These are phyloP conservation scores for Canavalia ensiformis DNA, from an alignment of 306 rosid genomes.

Conservation along the genomic window DNA sequence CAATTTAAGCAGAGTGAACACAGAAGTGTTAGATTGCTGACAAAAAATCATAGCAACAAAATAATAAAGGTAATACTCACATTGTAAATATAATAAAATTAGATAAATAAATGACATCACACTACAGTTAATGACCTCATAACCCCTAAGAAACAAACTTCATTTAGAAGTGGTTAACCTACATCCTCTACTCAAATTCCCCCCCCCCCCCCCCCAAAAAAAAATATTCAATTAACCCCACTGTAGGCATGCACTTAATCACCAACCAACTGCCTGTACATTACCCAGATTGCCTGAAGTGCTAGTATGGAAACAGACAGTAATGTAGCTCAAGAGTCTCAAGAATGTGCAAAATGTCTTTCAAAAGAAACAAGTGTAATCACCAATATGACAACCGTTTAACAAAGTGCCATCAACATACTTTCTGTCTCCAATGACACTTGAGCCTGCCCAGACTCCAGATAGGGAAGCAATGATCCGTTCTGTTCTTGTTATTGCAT, in stretches of 20 bases:
- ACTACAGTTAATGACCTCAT: constrained; percentile 18
- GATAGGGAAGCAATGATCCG: constrained; percentile 79
- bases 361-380: constrained; percentile 27
- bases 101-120: constrained; percentile 26
- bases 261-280: constrained; percentile 10
- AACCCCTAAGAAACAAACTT: constrained; percentile 30
- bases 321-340: constrained; percentile 22
- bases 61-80: background rate
- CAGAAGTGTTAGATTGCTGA: constrained; percentile 36
- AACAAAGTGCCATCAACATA: constrained; percentile 45
- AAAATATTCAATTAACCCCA: background rate
- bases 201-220: too few species aligned
- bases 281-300: background rate
- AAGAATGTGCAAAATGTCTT: constrained; percentile 36
- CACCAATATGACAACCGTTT: background rate
- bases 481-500: constrained; percentile 92
- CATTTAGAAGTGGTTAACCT: constrained; percentile 6
- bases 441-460: constrained; percentile 91
- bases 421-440: constrained; percentile 72
- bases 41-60: constrained; percentile 35
- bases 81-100: background rate
- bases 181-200: constrained; percentile 2
- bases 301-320: constrained; percentile 1
- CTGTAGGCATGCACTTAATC: constrained; percentile 1
- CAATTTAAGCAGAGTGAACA: constrained; percentile 30